phyloP scores from a whole-genome alignment of 495 filamentous ascomycete genomes.

The Podospora pseudopauciseta region DNA sequence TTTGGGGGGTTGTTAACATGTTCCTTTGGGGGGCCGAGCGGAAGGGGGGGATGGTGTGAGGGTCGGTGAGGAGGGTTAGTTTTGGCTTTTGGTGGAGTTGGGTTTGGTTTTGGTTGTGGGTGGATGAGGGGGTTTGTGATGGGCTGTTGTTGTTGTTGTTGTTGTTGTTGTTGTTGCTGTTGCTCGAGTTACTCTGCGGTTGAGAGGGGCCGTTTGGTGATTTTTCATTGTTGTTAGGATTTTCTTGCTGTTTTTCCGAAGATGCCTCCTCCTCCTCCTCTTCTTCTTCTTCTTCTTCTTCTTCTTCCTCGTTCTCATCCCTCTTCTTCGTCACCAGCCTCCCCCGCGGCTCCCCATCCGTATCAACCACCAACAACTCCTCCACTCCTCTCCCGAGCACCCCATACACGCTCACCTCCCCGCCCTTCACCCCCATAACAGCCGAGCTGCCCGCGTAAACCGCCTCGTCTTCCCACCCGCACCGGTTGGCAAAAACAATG shows the following conservation, averaged over 20 bases:
- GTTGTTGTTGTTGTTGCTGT: neutral
- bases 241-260: neutral
- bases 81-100: neutral
- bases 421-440: slow-evolving; percentile 70
- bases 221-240: neutral
- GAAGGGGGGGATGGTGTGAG: neutral
- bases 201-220: neutral
- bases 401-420: slow-evolving; percentile 63
- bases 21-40: neutral
- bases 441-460: slow-evolving; percentile 87
- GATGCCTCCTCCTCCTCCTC: neutral
- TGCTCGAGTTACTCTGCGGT: neutral
- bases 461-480: slow-evolving; percentile 64
- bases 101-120: neutral
- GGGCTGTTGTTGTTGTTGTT: neutral
- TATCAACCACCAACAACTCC: slow-evolving; percentile 64
- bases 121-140: neutral
- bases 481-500: slow-evolving; percentile 80
- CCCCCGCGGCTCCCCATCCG: slow-evolving; percentile 33
- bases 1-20: neutral
- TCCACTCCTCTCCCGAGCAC: slow-evolving; percentile 62
- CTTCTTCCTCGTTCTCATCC: neutral
- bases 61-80: slow-evolving; percentile 12
- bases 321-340: slow-evolving; percentile 25
- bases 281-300: slow-evolving; percentile 3